Evolutionary conservation across 1,284 basidiomycete species (phyloP).

Genomic region (Ceratobasidium sp.): DNA sequence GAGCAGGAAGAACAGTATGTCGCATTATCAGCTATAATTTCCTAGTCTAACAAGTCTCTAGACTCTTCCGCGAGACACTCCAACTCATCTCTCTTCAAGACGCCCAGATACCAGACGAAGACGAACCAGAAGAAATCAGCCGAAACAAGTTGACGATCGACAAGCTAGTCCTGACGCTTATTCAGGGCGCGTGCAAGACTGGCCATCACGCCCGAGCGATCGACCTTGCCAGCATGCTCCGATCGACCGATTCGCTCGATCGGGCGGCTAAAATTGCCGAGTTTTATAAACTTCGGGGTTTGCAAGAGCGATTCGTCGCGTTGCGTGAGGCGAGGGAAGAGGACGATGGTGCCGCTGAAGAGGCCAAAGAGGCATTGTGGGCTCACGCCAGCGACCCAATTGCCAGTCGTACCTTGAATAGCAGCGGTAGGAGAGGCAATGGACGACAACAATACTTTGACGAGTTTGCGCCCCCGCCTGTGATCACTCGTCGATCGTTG

Average conservation of each 20-base stretch:
- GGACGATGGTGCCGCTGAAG: constrained; percentile 58
- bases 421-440: constrained; percentile 47
- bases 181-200: constrained; percentile 90
- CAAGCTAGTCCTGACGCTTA: constrained; percentile 87
- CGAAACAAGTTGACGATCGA: constrained; percentile 83
- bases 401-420: constrained; percentile 37
- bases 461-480: constrained; percentile 41
- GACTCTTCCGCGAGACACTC: constrained; percentile 77
- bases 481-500: constrained; percentile 39
- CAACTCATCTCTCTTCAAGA: constrained; percentile 75
- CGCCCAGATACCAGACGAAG: constrained; percentile 67
- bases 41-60: constrained; percentile 49
- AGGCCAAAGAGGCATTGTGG: constrained; percentile 64
- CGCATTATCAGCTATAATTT: constrained; percentile 30
- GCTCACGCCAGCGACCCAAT: constrained; percentile 60
- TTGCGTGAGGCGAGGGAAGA: constrained; percentile 72
- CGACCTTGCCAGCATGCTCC: constrained; percentile 82
- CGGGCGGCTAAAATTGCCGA: constrained; percentile 86
- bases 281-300: constrained; percentile 87
- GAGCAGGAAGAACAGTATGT: constrained; percentile 81
- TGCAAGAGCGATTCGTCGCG: constrained; percentile 85
- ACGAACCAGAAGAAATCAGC: constrained; percentile 70
- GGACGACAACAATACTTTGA: constrained; percentile 44
- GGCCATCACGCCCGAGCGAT: constrained; percentile 88
- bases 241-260: constrained; percentile 78